phyloP scores from a whole-genome alignment of 2,329 filamentous ascomycete species.

The Macrophomina tecta region DNA sequence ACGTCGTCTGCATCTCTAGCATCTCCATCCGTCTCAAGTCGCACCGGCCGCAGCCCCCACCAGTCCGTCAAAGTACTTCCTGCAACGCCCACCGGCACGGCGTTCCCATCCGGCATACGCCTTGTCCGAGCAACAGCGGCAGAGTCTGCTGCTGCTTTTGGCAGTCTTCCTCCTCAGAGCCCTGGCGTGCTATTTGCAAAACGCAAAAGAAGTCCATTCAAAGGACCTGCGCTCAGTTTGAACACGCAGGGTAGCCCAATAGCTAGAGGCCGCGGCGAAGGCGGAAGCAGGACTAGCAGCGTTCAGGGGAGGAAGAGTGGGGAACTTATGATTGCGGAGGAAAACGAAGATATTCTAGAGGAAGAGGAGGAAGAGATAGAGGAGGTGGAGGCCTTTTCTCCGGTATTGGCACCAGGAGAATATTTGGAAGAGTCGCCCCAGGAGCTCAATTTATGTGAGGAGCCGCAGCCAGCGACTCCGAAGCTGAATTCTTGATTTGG shows the following conservation, averaged over 20 bases:
- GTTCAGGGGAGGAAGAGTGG: constrained; percentile 71
- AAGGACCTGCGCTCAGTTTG: constrained; percentile 68
- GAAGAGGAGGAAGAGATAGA: constrained; percentile 33
- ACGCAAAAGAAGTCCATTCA: constrained; percentile 80
- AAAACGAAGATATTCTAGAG: constrained; percentile 46
- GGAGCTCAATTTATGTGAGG: constrained; percentile 23
- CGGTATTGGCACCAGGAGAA: constrained; percentile 31
- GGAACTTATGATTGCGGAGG: constrained; percentile 69
- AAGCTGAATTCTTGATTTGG: constrained; percentile 3
- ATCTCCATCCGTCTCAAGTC: constrained; percentile 54
- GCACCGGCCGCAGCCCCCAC: constrained; percentile 77
- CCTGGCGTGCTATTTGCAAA: constrained; percentile 78
- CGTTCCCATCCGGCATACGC: constrained; percentile 86
- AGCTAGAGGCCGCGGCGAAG: constrained; percentile 40
- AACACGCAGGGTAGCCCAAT: constrained; percentile 42
- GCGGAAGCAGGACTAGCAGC: constrained; percentile 56
- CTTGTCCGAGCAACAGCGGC: constrained; percentile 69
- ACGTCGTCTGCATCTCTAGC: constrained; percentile 77
- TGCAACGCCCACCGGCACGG: constrained; percentile 74
- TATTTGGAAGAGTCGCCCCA: constrained; percentile 34
- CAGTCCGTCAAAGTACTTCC: constrained; percentile 91
- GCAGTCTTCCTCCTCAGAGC: constrained; percentile 62
- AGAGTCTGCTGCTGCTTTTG: constrained; percentile 52
- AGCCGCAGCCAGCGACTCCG: constrained; percentile 19
- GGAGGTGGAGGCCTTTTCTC: constrained; percentile 28